Evolutionary conservation across 73 alveolate species (phyloP).

Genomic region (Paramecium biaurelia): DNA sequence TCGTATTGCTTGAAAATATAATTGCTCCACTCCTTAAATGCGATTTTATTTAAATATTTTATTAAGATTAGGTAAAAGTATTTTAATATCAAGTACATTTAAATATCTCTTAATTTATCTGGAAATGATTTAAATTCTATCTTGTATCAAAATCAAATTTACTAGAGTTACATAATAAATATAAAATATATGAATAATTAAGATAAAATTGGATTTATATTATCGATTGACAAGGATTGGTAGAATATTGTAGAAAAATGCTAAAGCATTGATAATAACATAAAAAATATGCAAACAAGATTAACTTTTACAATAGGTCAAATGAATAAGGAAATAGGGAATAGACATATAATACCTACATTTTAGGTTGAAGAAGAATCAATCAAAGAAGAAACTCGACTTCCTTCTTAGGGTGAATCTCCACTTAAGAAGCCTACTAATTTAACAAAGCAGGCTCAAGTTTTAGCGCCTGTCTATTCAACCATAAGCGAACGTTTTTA

Average conservation of each 20-base stretch:
- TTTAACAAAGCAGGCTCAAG: not conserved
- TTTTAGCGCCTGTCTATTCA: not conserved
- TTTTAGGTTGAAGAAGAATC: not conserved
- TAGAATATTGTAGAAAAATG: not conserved
- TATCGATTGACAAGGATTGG: not conserved
- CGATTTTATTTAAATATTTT: too few relatives aligned
- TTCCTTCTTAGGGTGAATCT: too few relatives aligned
- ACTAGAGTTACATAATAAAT: too few relatives aligned
- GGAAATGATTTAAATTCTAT: too few relatives aligned
- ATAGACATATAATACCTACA: not conserved
- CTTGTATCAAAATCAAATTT: too few relatives aligned
- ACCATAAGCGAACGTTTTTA: conserved; percentile 62
- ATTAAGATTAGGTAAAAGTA: too few relatives aligned
- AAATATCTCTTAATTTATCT: too few relatives aligned
- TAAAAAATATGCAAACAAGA: not conserved
- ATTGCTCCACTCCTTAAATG: too few relatives aligned
- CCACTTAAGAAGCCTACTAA: not conserved
- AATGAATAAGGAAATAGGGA: not conserved
- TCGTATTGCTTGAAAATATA: too few relatives aligned
- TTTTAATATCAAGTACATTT: too few relatives aligned
- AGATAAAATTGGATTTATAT: not conserved
- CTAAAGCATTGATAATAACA: not conserved
- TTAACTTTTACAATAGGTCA: not conserved
- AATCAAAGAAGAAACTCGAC: too few relatives aligned
- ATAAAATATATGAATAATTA: too few relatives aligned